Base-by-base conservation (phyloP, 371 early-diverging fungal genomes). In the Mucor racemosus region DNA sequence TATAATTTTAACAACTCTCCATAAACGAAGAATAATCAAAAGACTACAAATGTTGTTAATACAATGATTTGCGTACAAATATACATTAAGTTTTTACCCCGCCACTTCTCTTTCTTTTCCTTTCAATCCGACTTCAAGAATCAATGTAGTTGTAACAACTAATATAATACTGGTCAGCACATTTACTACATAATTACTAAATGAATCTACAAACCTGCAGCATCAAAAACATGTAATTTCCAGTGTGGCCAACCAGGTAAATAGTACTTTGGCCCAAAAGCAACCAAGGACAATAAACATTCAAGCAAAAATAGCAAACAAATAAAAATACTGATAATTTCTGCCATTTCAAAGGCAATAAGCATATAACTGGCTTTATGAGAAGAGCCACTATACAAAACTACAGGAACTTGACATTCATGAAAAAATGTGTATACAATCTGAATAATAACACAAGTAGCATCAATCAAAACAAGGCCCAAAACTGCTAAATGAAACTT, bases 91-190 rank as follows among this genome's bases (percentile, higher is more conserved):
- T 41, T 21, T 59, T 66, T 77, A 81, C 79, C 79, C 84, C 14
- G 79, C 81, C 1, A 83, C 74, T 68, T 83, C 81, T 62, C 84
- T 75, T 46, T 83, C 84, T 67, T 80, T 83, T 60, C 84, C 84
- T 48, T 67, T 72, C 17, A 83, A 63, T 8, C 75, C 65, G 9
- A 83, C 73, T 48, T 83, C 84, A 19, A 83, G 58, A 8, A 77
- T 61, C 62, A 83, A 76, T 0, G 81, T 83, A 0, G 81, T 74
- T 5, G 60, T 36, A 4, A 83, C 75, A 11, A 83, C 84, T 83
- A 64, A 35, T 48, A 17, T 10, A 38, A 42, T 31, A 8, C 14
- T 7, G 7, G n/a, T 53, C 15, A 53, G 21, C 26, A 26, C 1
- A 1, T 62, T 36, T 4, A 8, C 4, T 46, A 17, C 46, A 42